These are phyloP conservation scores for Mitragyna speciosa DNA, from an alignment of 257 asterid genomes.

Conservation along the genomic window DNA sequence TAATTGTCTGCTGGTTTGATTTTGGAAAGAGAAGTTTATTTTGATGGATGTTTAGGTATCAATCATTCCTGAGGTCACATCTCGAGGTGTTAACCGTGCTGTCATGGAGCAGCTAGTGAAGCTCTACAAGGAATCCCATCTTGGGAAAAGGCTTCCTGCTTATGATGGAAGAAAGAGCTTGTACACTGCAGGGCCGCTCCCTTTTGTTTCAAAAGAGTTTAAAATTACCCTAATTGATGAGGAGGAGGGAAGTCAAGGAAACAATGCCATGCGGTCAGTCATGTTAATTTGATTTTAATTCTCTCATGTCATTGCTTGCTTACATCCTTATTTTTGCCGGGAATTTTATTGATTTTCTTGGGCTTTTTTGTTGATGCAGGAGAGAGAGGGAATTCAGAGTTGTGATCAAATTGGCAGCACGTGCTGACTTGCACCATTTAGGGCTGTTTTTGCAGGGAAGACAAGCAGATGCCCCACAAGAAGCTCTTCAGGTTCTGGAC, in stretches of 20 bases:
- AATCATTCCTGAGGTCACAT: conserved; percentile 74
- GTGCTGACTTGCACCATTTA: conserved; percentile 90
- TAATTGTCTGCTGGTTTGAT: neutral
- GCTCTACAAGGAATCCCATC: conserved; percentile 67
- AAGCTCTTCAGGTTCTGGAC: conserved; percentile 92
- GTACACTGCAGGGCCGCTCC: conserved; percentile 94
- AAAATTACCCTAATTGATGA: conserved; percentile 66
- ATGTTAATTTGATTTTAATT: neutral
- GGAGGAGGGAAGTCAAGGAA: conserved; percentile 54
- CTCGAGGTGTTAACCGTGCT: conserved; percentile 87
- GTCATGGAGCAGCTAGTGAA: conserved; percentile 79
- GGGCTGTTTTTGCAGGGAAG: conserved; percentile 87
- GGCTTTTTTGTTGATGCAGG: conserved; percentile 39
- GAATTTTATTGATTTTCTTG: neutral
- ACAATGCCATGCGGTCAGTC: conserved; percentile 56
- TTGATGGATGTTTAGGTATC: conserved; percentile 52
- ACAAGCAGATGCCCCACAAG: conserved; percentile 97
- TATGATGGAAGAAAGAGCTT: conserved; percentile 96
- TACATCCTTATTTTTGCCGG: neutral
- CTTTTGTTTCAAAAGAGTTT: conserved; percentile 71
- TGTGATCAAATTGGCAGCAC: conserved; percentile 81
- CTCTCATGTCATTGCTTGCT: neutral
- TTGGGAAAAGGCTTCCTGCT: conserved; percentile 90
- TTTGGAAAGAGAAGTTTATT: conserved; percentile 3
- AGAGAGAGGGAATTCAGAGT: conserved; percentile 85